phyloP scores from a whole-genome alignment of 371 early-diverging fungal genomes.

The Conidiobolus incongruus region DNA sequence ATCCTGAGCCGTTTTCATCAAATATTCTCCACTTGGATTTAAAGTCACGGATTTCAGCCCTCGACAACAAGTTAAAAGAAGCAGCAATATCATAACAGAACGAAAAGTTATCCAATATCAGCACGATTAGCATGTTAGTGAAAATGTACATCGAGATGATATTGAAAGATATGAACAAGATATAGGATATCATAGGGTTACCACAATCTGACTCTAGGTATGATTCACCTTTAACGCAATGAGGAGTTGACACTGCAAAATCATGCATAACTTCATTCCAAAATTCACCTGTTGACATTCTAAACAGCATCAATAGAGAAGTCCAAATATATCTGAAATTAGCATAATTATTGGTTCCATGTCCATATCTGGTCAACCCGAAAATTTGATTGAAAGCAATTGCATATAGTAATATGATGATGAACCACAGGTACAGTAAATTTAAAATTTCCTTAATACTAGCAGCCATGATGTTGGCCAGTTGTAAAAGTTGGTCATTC shows the following conservation, averaged over 20 bases:
- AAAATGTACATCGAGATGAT: slow-evolving; percentile 57
- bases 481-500: neutral
- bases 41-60: slow-evolving; percentile 39
- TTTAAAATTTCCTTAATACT: neutral
- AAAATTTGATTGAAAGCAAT: slow-evolving; percentile 51
- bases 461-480: neutral
- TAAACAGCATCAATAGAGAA: slow-evolving; percentile 31
- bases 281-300: slow-evolving; percentile 49
- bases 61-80: slow-evolving; percentile 27
- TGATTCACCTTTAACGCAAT: slow-evolving; percentile 23
- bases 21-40: slow-evolving; percentile 31
- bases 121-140: slow-evolving; percentile 40
- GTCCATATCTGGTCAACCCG: slow-evolving; percentile 36
- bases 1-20: slow-evolving; percentile 25
- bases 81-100: slow-evolving; percentile 37
- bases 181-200: slow-evolving; percentile 26
- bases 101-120: slow-evolving; percentile 45
- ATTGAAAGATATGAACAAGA: slow-evolving; percentile 39
- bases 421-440: slow-evolving; percentile 30
- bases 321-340: slow-evolving; percentile 32
- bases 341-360: slow-evolving; percentile 21
- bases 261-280: slow-evolving; percentile 54
- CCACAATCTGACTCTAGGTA: slow-evolving; percentile 42
- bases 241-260: slow-evolving; percentile 27
- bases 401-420: slow-evolving; percentile 33